These are phyloP conservation scores for Penicillium sp. DNA, from an alignment of 2,329 filamentous ascomycete species.

Conservation along the genomic window DNA sequence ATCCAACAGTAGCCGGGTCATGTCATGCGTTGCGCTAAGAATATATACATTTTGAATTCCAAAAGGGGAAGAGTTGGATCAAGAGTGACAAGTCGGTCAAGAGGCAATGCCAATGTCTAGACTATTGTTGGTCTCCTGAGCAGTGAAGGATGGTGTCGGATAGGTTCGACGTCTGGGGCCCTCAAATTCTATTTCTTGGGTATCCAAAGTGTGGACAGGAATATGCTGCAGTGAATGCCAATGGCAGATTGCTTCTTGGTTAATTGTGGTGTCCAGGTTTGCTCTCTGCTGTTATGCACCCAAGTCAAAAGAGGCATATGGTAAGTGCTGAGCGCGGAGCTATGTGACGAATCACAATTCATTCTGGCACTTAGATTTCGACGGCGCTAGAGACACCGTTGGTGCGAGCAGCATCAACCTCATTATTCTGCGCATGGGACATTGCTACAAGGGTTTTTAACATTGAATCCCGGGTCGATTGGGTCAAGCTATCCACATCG, in stretches of 20 bases:
- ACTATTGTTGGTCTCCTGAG: not conserved
- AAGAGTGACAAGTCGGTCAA: not conserved
- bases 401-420: conserved; percentile 16
- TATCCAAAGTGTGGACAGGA: conserved; percentile 2
- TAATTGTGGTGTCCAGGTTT: not conserved
- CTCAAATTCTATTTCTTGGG: not conserved
- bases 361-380: conserved; percentile 31
- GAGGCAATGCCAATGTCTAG: not conserved
- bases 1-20: conserved; percentile 6
- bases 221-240: conserved; percentile 4
- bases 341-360: not conserved
- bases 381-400: conserved; percentile 35
- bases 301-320: not conserved
- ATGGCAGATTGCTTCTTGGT: not conserved
- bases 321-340: not conserved
- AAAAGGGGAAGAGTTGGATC: not conserved
- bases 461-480: conserved; percentile 71
- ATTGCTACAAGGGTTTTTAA: conserved; percentile 56
- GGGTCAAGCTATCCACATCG: conserved; percentile 73
- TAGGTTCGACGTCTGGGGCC: not conserved
- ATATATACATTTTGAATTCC: conserved; percentile 19
- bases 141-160: not conserved
- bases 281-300: not conserved
- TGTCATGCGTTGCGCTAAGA: conserved; percentile 18
- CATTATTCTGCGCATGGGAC: conserved; percentile 27